These are phyloP conservation scores for Pseudozyma flocculosa DNA, from an alignment of 1,284 basidiomycete genomes.

Conservation along the genomic window DNA sequence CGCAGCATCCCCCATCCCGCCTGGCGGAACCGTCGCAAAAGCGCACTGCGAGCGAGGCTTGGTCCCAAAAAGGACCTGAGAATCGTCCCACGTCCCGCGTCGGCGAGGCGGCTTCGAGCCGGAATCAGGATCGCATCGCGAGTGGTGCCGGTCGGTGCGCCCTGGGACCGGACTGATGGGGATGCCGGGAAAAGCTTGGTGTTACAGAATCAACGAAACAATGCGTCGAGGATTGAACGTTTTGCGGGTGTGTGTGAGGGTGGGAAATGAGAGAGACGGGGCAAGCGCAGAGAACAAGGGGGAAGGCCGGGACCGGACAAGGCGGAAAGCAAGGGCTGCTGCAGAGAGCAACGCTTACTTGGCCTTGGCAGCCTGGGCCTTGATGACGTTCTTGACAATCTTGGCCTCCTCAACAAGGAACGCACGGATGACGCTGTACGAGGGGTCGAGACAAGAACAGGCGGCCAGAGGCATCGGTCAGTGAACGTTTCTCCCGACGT, in stretches of 20 bases:
- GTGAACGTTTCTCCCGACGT: too few species aligned
- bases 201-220: neutral
- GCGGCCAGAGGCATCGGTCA: neutral
- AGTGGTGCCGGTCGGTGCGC: too few species aligned
- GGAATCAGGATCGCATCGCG: too few species aligned
- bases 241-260: neutral
- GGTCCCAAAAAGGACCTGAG: too few species aligned
- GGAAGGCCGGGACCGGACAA: neutral
- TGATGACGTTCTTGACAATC: conserved; percentile 99
- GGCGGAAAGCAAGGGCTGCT: neutral
- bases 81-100: too few species aligned
- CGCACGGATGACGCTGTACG: conserved; percentile 84
- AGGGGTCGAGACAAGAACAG: neutral
- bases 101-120: too few species aligned
- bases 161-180: too few species aligned
- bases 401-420: conserved; percentile 99
- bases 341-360: too few species aligned
- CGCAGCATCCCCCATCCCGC: too few species aligned
- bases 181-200: neutral
- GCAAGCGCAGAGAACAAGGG: neutral
- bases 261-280: neutral
- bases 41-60: too few species aligned
- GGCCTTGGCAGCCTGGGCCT: conserved; percentile 68
- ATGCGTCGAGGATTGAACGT: neutral
- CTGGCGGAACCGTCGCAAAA: too few species aligned